Percentiles rank a stretch among this genome's conserved stretches.
phyloP scores from a whole-genome alignment of 495 filamentous ascomycete genomes.

The Penicillium angulare region DNA sequence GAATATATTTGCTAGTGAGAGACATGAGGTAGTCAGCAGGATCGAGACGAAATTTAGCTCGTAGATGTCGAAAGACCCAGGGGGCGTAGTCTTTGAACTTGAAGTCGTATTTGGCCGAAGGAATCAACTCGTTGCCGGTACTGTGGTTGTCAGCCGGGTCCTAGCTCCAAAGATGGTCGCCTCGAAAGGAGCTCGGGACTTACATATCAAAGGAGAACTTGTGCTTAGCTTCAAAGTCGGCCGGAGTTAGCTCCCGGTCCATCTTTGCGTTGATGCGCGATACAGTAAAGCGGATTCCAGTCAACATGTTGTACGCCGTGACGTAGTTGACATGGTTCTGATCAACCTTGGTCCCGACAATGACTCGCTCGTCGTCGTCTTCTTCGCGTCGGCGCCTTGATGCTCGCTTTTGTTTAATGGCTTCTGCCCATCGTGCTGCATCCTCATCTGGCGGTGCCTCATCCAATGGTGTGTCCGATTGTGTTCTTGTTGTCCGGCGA shows the following conservation, averaged over 20 bases:
- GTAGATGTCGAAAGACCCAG: constrained; percentile 95
- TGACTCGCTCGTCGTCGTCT: constrained; percentile 88
- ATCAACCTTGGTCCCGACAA: constrained; percentile 98
- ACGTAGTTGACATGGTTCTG: constrained; percentile 98
- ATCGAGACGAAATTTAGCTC: constrained; percentile 84
- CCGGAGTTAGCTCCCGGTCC: constrained; percentile 80
- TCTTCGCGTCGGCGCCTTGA: constrained; percentile 79
- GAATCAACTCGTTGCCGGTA: constrained; percentile 94
- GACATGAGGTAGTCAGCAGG: constrained; percentile 98
- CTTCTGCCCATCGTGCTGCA: constrained; percentile 87
- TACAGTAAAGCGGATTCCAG: constrained; percentile 94
- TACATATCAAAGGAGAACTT: constrained; percentile 99
- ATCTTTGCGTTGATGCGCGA: constrained; percentile 97
- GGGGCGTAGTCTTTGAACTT: constrained; percentile 99
- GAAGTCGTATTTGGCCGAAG: constrained; percentile 99
- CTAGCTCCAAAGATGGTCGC: no score
- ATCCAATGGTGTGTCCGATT: constrained; percentile 79
- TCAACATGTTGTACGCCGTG: constrained; percentile 99
- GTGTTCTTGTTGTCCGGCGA: constrained; percentile 76
- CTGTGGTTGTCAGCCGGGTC: constrained; percentile 39
- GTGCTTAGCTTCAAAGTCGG: constrained; percentile 87
- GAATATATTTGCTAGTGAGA: constrained; percentile 96
- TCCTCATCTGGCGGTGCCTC: constrained; percentile 87
- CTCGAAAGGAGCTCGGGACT: no score
- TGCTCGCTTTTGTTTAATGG: constrained; percentile 83